Conservation (phyloP, 352 stramenopile genomes). For the Phytophthora multivora region DNA sequence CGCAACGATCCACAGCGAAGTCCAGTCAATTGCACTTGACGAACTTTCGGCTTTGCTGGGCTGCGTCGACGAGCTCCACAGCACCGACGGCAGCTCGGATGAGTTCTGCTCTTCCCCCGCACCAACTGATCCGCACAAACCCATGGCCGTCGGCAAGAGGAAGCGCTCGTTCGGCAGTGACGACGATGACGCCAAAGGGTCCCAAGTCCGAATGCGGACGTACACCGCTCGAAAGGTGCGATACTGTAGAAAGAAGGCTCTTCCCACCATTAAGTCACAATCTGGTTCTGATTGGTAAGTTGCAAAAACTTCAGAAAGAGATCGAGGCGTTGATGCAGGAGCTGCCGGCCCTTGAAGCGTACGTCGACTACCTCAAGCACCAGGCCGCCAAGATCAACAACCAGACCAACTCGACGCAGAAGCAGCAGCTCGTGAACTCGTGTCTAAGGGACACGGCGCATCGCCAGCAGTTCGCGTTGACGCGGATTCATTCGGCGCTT, state of each 20-base stretch:
- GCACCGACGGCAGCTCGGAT: constrained; percentile 13
- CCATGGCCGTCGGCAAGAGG: constrained; percentile 3
- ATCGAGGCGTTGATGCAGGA: constrained; percentile 30
- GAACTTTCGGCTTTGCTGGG: constrained; percentile 15
- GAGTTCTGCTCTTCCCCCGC: constrained; percentile 1
- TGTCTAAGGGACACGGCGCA: constrained; percentile 27
- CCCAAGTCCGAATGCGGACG: constrained; percentile 22
- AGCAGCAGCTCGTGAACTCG: constrained; percentile 38
- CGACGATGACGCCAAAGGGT: constrained; percentile 9
- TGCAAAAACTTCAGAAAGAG: constrained; percentile 34
- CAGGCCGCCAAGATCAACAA: constrained; percentile 32
- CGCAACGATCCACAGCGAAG: too few species aligned
- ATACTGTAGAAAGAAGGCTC: not conserved
- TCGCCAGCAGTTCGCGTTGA: constrained; percentile 24
- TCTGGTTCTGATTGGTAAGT: too few species aligned
- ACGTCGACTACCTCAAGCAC: constrained; percentile 44
- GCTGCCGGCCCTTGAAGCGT: constrained; percentile 32
- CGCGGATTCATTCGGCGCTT: constrained; percentile 28
- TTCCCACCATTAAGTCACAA: too few species aligned
- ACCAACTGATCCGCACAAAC: not conserved
- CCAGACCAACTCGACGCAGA: constrained; percentile 33
- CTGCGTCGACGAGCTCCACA: constrained; percentile 10
- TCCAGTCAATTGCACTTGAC: constrained; percentile 6
- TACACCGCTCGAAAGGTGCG: constrained; percentile 39
- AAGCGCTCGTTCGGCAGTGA: constrained; percentile 17